These are phyloP conservation scores for Amylocystis lapponica DNA, from an alignment of 768 basidiomycete species.

Conservation along the genomic window DNA sequence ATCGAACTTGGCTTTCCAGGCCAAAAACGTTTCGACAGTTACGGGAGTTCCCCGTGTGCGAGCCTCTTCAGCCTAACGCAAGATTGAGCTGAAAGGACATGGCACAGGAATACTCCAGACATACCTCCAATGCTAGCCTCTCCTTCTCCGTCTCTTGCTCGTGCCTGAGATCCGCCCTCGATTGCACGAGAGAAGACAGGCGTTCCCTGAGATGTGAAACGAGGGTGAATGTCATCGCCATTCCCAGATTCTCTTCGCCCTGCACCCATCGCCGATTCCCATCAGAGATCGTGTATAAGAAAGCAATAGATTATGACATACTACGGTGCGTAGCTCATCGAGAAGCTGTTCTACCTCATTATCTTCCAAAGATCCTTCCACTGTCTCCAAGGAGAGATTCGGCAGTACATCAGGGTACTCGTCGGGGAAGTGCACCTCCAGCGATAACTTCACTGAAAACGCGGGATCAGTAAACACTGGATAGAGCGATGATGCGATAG, in stretches of 20 bases:
- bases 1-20: slow-evolving; percentile 79
- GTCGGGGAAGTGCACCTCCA: slow-evolving; percentile 73
- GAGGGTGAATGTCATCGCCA: slow-evolving; percentile 98
- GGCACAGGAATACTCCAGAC: slow-evolving; percentile 7
- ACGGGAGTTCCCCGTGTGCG: slow-evolving; percentile 90
- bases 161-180: slow-evolving; percentile 48
- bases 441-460: slow-evolving; percentile 59
- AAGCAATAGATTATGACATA: slow-evolving; percentile 26
- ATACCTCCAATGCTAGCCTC: slow-evolving; percentile 69
- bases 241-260: slow-evolving; percentile 85
- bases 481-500: slow-evolving; percentile 13
- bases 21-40: slow-evolving; percentile 71
- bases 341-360: slow-evolving; percentile 52
- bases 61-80: slow-evolving; percentile 72
- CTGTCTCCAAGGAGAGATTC: slow-evolving; percentile 54
- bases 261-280: slow-evolving; percentile 20
- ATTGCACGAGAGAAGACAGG: slow-evolving; percentile 56
- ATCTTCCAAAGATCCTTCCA: slow-evolving; percentile 58
- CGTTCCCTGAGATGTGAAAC: slow-evolving; percentile 81
- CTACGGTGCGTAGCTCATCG: slow-evolving; percentile 49
- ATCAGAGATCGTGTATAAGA: neutral
- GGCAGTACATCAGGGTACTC: slow-evolving; percentile 85
- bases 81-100: too few relatives aligned
- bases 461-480: slow-evolving; percentile 9
- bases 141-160: slow-evolving; percentile 70